Evolutionary conservation across 1,284 basidiomycete species (phyloP), one percentile per base, ranked within the genome.

Genomic region (Macrocystidia cucumis): DNA sequence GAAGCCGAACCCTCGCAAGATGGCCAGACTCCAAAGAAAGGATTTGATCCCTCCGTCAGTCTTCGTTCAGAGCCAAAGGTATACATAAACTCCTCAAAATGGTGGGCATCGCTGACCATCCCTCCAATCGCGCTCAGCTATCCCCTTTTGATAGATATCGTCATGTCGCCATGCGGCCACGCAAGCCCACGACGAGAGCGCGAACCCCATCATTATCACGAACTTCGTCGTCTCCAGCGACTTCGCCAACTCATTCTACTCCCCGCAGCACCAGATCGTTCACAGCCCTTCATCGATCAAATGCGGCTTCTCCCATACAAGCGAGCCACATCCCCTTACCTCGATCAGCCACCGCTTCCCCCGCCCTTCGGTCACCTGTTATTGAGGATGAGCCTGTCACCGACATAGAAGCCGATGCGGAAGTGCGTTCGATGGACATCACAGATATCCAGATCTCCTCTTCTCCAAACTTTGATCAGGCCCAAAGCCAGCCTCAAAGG

Each of bases 171-270:
- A 46, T 78, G 34, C 68, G 79, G 17, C n/a, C n/a, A n/a, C n/a
- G n/a, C n/a, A 67, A 65, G 38, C 67, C 72, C 6, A 52, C 70
- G 13, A 55, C 66, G 11, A 69, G 77, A 14, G 67, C 66, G 16
- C 72, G 82, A n/a, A 85, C 81, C 5, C 83, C 82, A 2, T 84
- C 82, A 4, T 64, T 86, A 7, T 73, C 83, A 2, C 70, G 71
- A 27, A 79, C 77, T 0, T 69, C 72, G 0, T 69, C 77, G 14
- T 81, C 83, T 1, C 70, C 63, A 19, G 54, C 60, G 0, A 71
- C 78, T 3, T 83, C 82, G 0, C 69, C 77, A 0, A 55, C 70
- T 0, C 67, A 82, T 43, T 78, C 81, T 1, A 84, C 80, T 1
- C 81, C 81, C 11, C 65, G 63, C 13, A 79, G 74, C 39, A 67